Base-by-base conservation (phyloP, 108 stramenopile genomes). In the Pelagomonas calceolata region DNA sequence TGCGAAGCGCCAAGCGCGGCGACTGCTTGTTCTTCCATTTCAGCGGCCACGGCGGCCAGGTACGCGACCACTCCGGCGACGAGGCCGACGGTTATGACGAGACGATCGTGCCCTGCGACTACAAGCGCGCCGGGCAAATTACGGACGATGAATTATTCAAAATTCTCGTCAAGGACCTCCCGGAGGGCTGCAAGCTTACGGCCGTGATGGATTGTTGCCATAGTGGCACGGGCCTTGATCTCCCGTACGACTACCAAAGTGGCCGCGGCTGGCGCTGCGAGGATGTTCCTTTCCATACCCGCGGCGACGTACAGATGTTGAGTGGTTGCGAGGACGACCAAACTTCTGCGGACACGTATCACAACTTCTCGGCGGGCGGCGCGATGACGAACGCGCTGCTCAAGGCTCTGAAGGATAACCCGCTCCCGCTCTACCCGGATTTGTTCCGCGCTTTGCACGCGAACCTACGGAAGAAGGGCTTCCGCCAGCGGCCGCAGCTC, bases 91-190 rank as follows among this genome's bases (percentile, higher is more conserved):
- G 75, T n/a, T 60, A 60, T 21, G 92, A 90, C 68, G 90, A 93
- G 77, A 94, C 94, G 18, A 71, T 95, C 74, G 89, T 92, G 68
- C 94, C 93, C 31, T 85, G 94, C 0, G 94, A 95, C 86, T 95
- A 90, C 76, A 65, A 82, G 70, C 71, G 67, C 4, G 73, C 83
- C 30, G 94, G 94, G 4, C 92, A 94, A 66, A 95, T 95, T 66
- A 46, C 84, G 36, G 93, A 94, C 71, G 95, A 92, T 76, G 88
- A 89, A 15, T 66, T 96, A 37, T 85, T 85, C 68, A 84, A 85
- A 71, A 72, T 80, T 33, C 78, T 96, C 60, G 85, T 94, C 17
- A 73, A 81, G 51, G 87, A 88, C 37, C 85, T 96, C 82, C 75
- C 75, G 26, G 78, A 70, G 16, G 91, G 89, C 69, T 91, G 92